Evolutionary conservation across 2,329 filamentous ascomycete species (phyloP), one percentile per base, ranked within the genome.

Genomic region (Phialocephala sp.): DNA sequence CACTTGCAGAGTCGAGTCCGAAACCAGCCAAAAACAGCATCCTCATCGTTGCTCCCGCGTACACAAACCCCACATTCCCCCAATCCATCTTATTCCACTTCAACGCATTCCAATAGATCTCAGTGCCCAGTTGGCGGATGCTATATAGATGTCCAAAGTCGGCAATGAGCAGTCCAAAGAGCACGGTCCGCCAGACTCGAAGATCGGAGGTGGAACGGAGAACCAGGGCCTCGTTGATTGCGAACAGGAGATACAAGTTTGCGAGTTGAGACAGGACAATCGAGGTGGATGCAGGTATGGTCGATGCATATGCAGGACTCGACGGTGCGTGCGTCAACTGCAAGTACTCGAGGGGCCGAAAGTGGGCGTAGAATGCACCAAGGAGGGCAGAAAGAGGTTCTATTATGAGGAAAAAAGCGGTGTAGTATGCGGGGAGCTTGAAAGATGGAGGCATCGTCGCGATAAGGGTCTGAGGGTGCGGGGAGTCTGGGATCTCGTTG

Each of bases 201-300:
- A 89, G 74, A 78, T 93, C 88, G 59, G 80, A 80, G 8, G 91
- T 92, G 18, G 85, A 83, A 50, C 92, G 88, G 69, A 94, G 83
- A 14, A 94, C 88, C 27, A 93, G 79, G 1, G 90, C 90, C 79
- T 95, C 91, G 79, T 91, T 92, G 73, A 94, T 78, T 63, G 90
- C 87, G 77, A 94, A 92, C 65, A 91, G 85, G 45, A 94, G 77
- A 79, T 94, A 94, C 68, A 94, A 81, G 77, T 93, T 94, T 52
- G 89, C 90, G 37, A 94, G 84, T 79, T 94, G 91, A 20, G 88
- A 87, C 72, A 94, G 81, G 47, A 87, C 87, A 65, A 93, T 86
- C 11, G 86, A 84, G 0, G 89, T 90, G 47, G 83, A 84, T 41
- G 84, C 79, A 1, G 90, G 86, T 8, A 89, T 77, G 15, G 61